These are phyloP conservation scores for Pseudogymnoascus sp. DNA, from an alignment of 2,329 filamentous ascomycete species.

Conservation along the genomic window DNA sequence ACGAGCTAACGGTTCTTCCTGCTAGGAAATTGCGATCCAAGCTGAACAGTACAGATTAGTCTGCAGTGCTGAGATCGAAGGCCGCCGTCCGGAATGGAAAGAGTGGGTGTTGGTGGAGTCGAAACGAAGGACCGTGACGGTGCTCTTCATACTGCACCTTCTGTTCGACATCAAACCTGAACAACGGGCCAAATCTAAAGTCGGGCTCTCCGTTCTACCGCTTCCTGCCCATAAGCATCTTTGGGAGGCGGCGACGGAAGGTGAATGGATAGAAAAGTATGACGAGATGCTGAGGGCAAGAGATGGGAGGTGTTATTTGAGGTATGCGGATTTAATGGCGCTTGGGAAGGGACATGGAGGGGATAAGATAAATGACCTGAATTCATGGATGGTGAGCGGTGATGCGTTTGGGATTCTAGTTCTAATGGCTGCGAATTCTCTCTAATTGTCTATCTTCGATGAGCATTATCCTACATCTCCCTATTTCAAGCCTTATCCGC, in stretches of 20 bases:
- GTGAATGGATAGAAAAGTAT: slow-evolving; percentile 14
- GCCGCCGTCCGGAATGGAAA: slow-evolving; percentile 15
- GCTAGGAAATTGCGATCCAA: slow-evolving; percentile 11
- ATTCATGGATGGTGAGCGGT: slow-evolving; percentile 16
- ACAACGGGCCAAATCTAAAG: slow-evolving; percentile 14
- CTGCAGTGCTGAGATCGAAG: slow-evolving; percentile 16
- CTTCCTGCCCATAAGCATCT: slow-evolving; percentile 16
- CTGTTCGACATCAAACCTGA: slow-evolving; percentile 17
- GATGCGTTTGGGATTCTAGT: slow-evolving; percentile 16
- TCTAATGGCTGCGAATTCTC: slow-evolving; percentile 16
- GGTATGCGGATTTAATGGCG: slow-evolving; percentile 15
- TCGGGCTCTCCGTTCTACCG: slow-evolving; percentile 16
- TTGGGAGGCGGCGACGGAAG: slow-evolving; percentile 14
- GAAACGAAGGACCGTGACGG: slow-evolving; percentile 15
- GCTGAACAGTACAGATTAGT: slow-evolving; percentile 11
- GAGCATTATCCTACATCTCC: slow-evolving; percentile 5
- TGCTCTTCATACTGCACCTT: slow-evolving; percentile 15
- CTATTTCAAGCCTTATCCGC: slow-evolving; percentile 2
- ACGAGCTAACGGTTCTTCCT: slow-evolving; percentile 10
- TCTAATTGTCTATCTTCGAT: slow-evolving; percentile 2
- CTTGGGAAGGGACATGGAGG: slow-evolving; percentile 13
- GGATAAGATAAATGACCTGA: slow-evolving; percentile 13
- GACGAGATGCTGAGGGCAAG: slow-evolving; percentile 16
- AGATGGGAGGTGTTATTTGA: slow-evolving; percentile 14
- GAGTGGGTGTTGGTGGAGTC: slow-evolving; percentile 17